Percentiles rank a stretch among this genome's conserved stretches.
Conservation (phyloP, 768 basidiomycete genomes). For the Tylopilus intermedius region DNA sequence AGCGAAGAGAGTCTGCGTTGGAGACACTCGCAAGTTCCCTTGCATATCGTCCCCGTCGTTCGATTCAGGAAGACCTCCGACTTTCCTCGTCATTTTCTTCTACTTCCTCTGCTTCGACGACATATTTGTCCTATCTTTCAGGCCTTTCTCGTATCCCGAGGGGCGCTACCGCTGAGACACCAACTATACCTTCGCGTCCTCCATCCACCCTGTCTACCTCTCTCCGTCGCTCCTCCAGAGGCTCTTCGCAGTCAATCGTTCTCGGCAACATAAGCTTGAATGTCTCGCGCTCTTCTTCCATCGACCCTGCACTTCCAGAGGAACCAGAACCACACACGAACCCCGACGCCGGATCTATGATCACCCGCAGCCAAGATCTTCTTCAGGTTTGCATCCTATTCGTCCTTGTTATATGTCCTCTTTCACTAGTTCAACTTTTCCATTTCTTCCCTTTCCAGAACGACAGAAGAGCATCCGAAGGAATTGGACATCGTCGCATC, state of each 20-base stretch:
- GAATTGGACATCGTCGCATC: constrained; percentile 17
- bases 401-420: background rate
- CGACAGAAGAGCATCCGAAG: constrained; percentile 12
- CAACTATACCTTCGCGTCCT: constrained; percentile 12
- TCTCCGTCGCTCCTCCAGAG: constrained; percentile 21
- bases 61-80: constrained; percentile 9
- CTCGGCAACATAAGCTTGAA: constrained; percentile 26
- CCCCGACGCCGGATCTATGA: constrained; percentile 7
- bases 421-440: background rate
- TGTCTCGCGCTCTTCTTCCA: constrained; percentile 19
- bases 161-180: constrained; percentile 14
- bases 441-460: constrained; percentile 15
- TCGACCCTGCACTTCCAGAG: constrained; percentile 14
- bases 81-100: constrained; percentile 19
- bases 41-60: constrained; percentile 22
- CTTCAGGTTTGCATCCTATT: constrained; percentile 21
- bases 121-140: constrained; percentile 14
- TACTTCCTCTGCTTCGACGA: constrained; percentile 20
- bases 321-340: constrained; percentile 9
- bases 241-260: constrained; percentile 21
- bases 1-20: constrained; percentile 9
- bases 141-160: constrained; percentile 7
- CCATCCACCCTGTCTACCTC: constrained; percentile 17
- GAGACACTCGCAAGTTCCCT: constrained; percentile 22
- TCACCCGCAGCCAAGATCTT: constrained; percentile 28